Conservation (phyloP, 2,329 filamentous ascomycete species). For the Sclerotinia spermophila region DNA sequence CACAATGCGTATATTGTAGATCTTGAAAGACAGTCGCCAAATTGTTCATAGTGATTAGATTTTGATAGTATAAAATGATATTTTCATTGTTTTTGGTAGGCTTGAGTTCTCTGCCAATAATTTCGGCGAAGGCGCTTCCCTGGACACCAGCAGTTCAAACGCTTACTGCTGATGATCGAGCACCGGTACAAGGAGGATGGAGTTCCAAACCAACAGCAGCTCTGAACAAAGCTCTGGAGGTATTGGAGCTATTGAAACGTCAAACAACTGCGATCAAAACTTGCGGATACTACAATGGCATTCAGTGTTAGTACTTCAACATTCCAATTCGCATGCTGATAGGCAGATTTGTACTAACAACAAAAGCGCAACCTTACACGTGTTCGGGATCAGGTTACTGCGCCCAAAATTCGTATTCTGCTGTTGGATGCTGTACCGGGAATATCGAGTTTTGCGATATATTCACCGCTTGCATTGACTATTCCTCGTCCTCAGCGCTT, state of each 20-base stretch:
- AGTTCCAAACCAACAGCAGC: background rate
- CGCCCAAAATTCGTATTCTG: conserved; percentile 3
- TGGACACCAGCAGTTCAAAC: background rate
- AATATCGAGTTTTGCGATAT: background rate
- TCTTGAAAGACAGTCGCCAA: no score
- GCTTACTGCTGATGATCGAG: background rate
- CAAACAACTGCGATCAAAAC: background rate
- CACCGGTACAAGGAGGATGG: background rate
- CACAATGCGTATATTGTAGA: background rate
- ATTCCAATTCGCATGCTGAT: background rate
- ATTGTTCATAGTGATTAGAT: background rate
- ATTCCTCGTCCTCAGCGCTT: background rate
- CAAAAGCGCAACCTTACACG: conserved; percentile 2
- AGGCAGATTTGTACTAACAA: background rate
- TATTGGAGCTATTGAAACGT: background rate
- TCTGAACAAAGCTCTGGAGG: background rate
- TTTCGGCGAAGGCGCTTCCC: background rate
- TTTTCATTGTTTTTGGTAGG: background rate
- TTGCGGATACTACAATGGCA: conserved; percentile 2
- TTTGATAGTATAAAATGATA: background rate
- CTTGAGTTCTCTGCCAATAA: background rate
- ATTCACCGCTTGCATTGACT: conserved; percentile 3
- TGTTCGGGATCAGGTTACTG: conserved; percentile 1
- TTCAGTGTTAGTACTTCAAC: background rate
- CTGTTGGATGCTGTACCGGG: background rate